Base-by-base conservation (phyloP, 345 rosid species). In the Gossypium turneri region DNA sequence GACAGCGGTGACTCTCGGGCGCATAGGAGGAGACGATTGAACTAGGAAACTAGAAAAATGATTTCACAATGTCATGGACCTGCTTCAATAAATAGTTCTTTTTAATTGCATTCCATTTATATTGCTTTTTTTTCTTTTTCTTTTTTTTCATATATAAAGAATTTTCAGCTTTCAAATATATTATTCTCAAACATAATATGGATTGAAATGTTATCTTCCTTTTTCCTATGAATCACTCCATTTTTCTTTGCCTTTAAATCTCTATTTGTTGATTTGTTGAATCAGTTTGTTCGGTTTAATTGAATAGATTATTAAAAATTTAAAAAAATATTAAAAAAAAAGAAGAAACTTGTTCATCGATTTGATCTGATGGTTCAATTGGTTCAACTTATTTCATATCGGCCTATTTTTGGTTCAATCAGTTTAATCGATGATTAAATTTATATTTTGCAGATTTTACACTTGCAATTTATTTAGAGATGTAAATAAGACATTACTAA, bases 1-100 rank as follows among this genome's bases (percentile, higher is more conserved):
- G 64, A 60, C 64, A 60, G 64, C 10, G 43, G 64, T 2, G 64
- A 60, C 41, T 60, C 64, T 13, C 64, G 64, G 5, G 64, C 64
- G n/a, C 64, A 60, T 12, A 60, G 64, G 9, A 60, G 64, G 64
- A 60, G 64, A 60, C 38, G 64, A 60, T 17, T 60, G 64, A 60
- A 60, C 34, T 60, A 59, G 64, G 41, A 12, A 45, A 27, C 64
- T 59, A 24, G 64, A 3, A 59, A 24, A 34, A 34, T 5, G 64
- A 59, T 24, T 59, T 25, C 17, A 12, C 64, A 12, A 59, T 59
- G 17, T 25, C 17, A 25, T 12, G 38, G 34, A 59, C 13, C 41
- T 24, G 64, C 38, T 59, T 38, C 41, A 12, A 12, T 11, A 12
- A 45, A 59, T 59, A 24, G 64, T 57, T 57, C 11, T 57, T 56